Evolutionary conservation across 305 asterid genomes (phyloP), one percentile per base, ranked within the genome.

Genomic region (Fraxinus sp.): DNA sequence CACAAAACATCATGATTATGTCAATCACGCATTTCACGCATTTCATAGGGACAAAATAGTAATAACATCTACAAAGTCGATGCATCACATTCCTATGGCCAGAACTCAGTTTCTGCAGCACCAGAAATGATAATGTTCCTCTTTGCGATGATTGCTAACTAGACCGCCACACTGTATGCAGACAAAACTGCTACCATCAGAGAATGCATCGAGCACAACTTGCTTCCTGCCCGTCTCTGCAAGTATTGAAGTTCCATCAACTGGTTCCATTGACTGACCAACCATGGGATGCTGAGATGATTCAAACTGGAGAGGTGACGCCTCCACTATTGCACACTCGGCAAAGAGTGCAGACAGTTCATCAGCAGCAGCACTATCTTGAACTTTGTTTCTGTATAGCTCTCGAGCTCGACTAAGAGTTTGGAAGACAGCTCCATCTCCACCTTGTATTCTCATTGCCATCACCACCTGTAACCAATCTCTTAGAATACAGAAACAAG

Each of bases 141-240:
- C 98, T 84, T 82, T 93, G 70, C 98, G 94, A 22, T 80, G 85
- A 83, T 88, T 90, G 89, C 98, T 92, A 35, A 95, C 97, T 0
- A 95, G 92, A 10, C 97, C 98, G 74, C 98, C 98, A 78, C 98
- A 95, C 68, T 90, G 89, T 62, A 90, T 81, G 88, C 98, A 93
- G 66, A 95, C 90, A 77, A 95, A 95, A 89, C 97, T 95, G 88
- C 91, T 92, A 81, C 98, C 98, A 71, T 95, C 98, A 1, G 96
- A 88, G 84, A 83, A 90, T 0, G 98, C 97, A 36, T 95, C 97
- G 3, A 93, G 83, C 87, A 92, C 87, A 30, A 93, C 83, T 82
- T 93, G 98, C 78, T 89, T 87, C 81, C 97, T 86, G 7, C 97
- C 98, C 4, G 91, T 81, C 88, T 91, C 95, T n/a, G 97, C 89